Evolutionary conservation across 2,329 filamentous ascomycete genomes (phyloP).

Genomic region (Microthyrium microscopicum): DNA sequence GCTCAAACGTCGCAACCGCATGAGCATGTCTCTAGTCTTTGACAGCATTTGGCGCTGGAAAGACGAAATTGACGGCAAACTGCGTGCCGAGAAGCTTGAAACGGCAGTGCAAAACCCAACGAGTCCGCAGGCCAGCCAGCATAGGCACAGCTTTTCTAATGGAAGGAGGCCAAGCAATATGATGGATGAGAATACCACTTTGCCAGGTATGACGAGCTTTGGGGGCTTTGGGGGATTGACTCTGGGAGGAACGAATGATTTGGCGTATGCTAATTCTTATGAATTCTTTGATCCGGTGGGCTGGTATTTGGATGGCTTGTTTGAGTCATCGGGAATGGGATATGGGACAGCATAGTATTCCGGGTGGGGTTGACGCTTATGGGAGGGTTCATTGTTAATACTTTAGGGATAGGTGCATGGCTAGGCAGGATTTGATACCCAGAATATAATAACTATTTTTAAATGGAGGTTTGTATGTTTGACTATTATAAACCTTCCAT

Average conservation of each 20-base stretch:
- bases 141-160: conserved; percentile 30
- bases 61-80: conserved; percentile 45
- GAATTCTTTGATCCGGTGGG: conserved; percentile 83
- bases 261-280: conserved; percentile 20
- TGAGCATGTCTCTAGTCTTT: conserved; percentile 74
- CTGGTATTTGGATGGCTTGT: conserved; percentile 81
- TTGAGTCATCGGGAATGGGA: no score
- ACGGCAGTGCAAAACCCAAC: conserved; percentile 70
- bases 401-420: no score
- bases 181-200: conserved; percentile 5
- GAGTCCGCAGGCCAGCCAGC: conserved; percentile 57
- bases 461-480: no score
- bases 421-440: no score
- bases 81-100: conserved; percentile 29
- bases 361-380: no score
- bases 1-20: conserved; percentile 65
- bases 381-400: no score
- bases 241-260: conserved; percentile 15
- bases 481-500: no score
- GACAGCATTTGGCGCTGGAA: conserved; percentile 79
- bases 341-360: no score
- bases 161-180: conserved; percentile 12
- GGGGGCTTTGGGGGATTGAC: conserved; percentile 17
- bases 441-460: no score
- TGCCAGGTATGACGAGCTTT: conserved; percentile 10